These are phyloP conservation scores for Yarrowia divulgata DNA, from an alignment of 805 yeast species.

Conservation along the genomic window DNA sequence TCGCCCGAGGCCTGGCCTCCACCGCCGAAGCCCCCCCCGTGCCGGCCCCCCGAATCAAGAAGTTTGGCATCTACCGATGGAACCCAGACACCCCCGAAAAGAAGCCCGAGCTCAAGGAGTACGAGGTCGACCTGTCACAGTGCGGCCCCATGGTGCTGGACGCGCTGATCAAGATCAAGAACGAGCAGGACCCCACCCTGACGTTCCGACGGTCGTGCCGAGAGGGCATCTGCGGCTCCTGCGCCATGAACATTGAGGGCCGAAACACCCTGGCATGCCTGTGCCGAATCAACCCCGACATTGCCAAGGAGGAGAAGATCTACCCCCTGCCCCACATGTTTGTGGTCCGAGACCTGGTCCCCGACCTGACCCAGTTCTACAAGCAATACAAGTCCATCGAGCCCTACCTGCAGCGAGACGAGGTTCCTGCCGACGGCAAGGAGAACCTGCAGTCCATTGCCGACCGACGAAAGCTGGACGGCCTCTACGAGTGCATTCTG, in stretches of 20 bases:
- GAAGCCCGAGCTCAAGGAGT: constrained; percentile 85
- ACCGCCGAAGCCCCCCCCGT: constrained; percentile 33
- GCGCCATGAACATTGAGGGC: constrained; percentile 99
- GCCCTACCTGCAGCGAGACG: constrained; percentile 89
- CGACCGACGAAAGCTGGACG: constrained; percentile 96
- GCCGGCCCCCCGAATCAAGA: constrained; percentile 57
- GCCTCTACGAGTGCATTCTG: constrained; percentile 94
- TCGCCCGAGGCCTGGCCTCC: constrained; percentile 38
- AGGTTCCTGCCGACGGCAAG: constrained; percentile 84
- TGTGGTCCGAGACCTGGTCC: constrained; percentile 95
- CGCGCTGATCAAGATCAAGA: constrained; percentile 91
- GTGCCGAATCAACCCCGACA: constrained; percentile 88
- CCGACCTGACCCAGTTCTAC: constrained; percentile 96
- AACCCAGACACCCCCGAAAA: constrained; percentile 94
- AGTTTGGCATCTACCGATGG: constrained; percentile 96
- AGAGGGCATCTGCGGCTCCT: constrained; percentile 99
- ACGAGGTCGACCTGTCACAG: constrained; percentile 82
- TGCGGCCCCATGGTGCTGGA: constrained; percentile 99
- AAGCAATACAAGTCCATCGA: constrained; percentile 98
- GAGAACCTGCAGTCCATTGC: constrained; percentile 90
- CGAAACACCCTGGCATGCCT: constrained; percentile 96
- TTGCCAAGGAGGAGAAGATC: constrained; percentile 76
- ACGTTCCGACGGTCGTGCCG: constrained; percentile 98
- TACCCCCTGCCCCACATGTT: constrained; percentile 99
- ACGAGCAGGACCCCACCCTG: constrained; percentile 94